Conservation (phyloP, 2,329 filamentous ascomycete genomes). For the Immersiporthe knoxdaviesiana region DNA sequence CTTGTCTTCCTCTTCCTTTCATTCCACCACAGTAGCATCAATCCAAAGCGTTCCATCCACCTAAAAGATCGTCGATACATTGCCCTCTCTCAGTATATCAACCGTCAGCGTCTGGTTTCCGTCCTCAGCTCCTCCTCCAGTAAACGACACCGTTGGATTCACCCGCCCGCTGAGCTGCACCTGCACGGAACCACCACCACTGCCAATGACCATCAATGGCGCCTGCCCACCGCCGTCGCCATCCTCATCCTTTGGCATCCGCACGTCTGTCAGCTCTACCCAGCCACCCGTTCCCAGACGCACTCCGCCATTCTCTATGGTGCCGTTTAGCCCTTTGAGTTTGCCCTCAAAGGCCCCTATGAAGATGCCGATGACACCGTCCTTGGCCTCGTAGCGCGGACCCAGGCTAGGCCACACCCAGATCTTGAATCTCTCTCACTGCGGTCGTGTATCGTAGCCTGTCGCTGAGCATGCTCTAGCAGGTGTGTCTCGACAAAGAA, state of each 20-base stretch:
- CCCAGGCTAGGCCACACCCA: not conserved
- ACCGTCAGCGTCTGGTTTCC: not conserved
- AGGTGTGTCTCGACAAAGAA: not conserved
- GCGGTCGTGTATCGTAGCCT: not conserved
- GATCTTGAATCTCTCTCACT: conserved; percentile 4
- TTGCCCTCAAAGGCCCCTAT: conserved; percentile 6
- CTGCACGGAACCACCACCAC: not conserved
- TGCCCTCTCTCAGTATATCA: not conserved
- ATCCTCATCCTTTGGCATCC: not conserved
- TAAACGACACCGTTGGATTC: not conserved
- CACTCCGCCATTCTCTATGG: not conserved
- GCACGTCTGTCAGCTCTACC: not conserved
- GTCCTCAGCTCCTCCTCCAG: not conserved
- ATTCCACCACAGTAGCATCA: not conserved
- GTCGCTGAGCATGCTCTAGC: conserved; percentile 1
- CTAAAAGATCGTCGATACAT: not conserved
- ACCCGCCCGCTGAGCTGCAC: not conserved
- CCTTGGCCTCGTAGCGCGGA: conserved; percentile 12
- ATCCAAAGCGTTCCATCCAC: not conserved
- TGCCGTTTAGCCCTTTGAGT: not conserved
- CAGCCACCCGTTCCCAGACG: not conserved
- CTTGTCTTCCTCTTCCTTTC: not conserved
- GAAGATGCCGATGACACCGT: conserved; percentile 1
- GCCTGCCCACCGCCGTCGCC: not conserved
- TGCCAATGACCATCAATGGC: not conserved